phyloP scores from a whole-genome alignment of 164 flowering plant genomes.

The Akebia trifoliata region DNA sequence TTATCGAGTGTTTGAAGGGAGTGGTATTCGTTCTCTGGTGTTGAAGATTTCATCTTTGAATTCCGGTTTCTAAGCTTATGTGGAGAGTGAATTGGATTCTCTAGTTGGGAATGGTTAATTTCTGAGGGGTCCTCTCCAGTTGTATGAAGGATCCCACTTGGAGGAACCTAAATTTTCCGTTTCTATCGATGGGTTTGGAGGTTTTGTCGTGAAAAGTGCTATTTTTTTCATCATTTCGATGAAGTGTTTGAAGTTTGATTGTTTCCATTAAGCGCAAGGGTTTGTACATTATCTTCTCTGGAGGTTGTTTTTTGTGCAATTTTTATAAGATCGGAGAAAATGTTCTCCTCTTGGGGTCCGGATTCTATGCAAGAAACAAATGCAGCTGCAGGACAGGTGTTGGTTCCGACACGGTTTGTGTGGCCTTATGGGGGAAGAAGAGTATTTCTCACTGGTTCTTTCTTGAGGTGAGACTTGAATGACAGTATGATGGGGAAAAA shows the following conservation, averaged over 20 bases:
- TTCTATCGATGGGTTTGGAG: not conserved
- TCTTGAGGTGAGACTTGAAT: constrained; percentile 35
- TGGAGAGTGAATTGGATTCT: constrained; percentile 22
- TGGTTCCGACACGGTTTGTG: constrained; percentile 42
- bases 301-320: not conserved
- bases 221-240: too few relatives aligned
- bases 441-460: constrained; percentile 46
- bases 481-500: too few relatives aligned
- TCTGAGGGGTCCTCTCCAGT: constrained; percentile 57
- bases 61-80: too few relatives aligned
- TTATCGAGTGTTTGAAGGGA: not conserved
- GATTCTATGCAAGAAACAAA: constrained; percentile 30
- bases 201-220: constrained; percentile 9
- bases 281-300: not conserved
- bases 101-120: constrained; percentile 33
- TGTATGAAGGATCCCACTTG: constrained; percentile 54
- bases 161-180: constrained; percentile 5
- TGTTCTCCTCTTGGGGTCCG: constrained; percentile 36
- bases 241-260: too few relatives aligned
- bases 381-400: constrained; percentile 25
- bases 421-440: constrained; percentile 62
- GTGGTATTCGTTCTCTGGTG: too few relatives aligned
- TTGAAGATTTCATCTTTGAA: too few relatives aligned
- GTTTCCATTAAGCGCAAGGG: not conserved
- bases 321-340: constrained; percentile 17